These are phyloP conservation scores for Rhizophora apiculata DNA, from an alignment of 345 rosid genomes.

Conservation along the genomic window DNA sequence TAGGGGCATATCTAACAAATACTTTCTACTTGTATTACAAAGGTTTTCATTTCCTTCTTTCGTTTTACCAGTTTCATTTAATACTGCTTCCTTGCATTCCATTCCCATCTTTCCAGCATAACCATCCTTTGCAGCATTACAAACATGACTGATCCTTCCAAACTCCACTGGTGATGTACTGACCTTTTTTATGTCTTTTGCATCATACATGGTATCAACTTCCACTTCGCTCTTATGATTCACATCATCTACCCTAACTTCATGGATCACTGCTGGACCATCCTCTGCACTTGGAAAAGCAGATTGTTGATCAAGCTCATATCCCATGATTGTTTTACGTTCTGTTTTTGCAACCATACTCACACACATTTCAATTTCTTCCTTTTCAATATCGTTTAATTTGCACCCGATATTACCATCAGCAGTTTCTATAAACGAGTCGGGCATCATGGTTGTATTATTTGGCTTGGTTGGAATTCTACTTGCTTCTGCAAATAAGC, in stretches of 20 bases:
- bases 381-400: background rate
- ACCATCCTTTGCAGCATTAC: slow-evolving; percentile 5
- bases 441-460: slow-evolving; percentile 23
- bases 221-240: slow-evolving; percentile 18
- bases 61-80: slow-evolving; percentile 19
- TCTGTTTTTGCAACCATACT: slow-evolving; percentile 2
- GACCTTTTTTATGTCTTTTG: slow-evolving; percentile 27
- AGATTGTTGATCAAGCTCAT: slow-evolving; percentile 25
- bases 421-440: slow-evolving; percentile 27
- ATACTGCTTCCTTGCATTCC: slow-evolving; percentile 18
- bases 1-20: slow-evolving; percentile 17
- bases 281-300: slow-evolving; percentile 18
- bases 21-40: slow-evolving; percentile 12
- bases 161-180: slow-evolving; percentile 8
- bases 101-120: slow-evolving; percentile 16
- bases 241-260: slow-evolving; percentile 14
- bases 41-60: slow-evolving; percentile 17
- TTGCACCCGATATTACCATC: slow-evolving; percentile 20
- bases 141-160: slow-evolving; percentile 14
- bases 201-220: slow-evolving; percentile 2
- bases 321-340: slow-evolving; percentile 15
- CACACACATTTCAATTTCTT: slow-evolving; percentile 18
- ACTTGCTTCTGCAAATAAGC: slow-evolving; percentile 9
- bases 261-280: slow-evolving; percentile 8
- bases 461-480: slow-evolving; percentile 12